Conservation (phyloP, 352 stramenopile species). For the Globisporangium polare region DNA sequence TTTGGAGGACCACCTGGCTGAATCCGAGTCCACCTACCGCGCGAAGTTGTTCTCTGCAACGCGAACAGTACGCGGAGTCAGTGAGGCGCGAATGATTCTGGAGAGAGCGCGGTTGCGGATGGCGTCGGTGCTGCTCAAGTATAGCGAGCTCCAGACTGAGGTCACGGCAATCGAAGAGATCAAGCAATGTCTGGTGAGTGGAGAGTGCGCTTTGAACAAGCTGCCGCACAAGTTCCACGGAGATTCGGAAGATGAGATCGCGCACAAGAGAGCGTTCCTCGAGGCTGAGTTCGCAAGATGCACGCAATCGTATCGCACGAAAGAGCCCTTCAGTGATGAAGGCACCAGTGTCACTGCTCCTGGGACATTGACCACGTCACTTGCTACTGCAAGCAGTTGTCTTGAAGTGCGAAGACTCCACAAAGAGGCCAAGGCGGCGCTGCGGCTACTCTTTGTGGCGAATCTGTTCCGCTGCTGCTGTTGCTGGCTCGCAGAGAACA, state of each 20-base stretch:
- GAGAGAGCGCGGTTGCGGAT: conserved; percentile 34
- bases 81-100: conserved; percentile 23
- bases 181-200: conserved; percentile 16
- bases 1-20: conserved; percentile 28
- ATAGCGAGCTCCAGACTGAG: conserved; percentile 20
- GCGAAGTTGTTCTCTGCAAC: conserved; percentile 19
- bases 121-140: conserved; percentile 33
- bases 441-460: conserved; percentile 48
- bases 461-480: conserved; percentile 59
- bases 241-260: not conserved
- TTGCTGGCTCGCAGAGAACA: conserved; percentile 63
- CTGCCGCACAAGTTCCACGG: not conserved
- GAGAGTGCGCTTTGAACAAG: not conserved
- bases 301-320: conserved; percentile 20
- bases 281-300: conserved; percentile 18
- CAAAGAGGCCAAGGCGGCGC: conserved; percentile 25
- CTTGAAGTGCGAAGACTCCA: conserved; percentile 28
- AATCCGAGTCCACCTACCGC: conserved; percentile 23
- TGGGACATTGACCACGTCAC: not conserved
- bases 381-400: not conserved
- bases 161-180: conserved; percentile 19
- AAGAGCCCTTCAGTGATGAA: not conserved
- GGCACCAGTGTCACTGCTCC: not conserved
- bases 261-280: conserved; percentile 15
- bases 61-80: conserved; percentile 26